Conservation (phyloP, 495 filamentous ascomycete species). For the Aspergillus sparsus region DNA sequence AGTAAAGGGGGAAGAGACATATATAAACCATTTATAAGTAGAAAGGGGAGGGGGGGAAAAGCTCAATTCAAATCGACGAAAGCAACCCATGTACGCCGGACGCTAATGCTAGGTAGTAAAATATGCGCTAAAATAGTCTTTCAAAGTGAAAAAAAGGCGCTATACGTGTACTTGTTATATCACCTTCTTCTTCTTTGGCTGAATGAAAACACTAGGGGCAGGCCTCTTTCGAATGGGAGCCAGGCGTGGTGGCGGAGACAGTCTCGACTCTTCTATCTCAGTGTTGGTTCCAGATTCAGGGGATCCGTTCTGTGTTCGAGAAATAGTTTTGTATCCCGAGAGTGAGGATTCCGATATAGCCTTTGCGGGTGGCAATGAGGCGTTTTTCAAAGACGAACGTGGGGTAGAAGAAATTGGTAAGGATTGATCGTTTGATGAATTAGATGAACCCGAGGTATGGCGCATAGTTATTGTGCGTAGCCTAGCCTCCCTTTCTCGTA, state of each 20-base stretch:
- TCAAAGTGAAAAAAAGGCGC: background rate
- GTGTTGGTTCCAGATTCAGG: slow-evolving; percentile 4
- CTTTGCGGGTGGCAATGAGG: slow-evolving; percentile 14
- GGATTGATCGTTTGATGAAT: background rate
- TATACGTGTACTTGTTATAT: slow-evolving; percentile 3
- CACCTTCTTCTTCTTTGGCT: slow-evolving; percentile 39
- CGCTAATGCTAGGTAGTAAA: slow-evolving; percentile 3
- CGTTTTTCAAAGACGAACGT: background rate
- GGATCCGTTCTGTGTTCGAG: slow-evolving; percentile 1
- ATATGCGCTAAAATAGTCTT: background rate
- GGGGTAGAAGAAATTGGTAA: background rate
- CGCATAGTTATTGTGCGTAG: slow-evolving; percentile 34
- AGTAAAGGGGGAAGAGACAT: no score
- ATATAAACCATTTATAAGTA: background rate
- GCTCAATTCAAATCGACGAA: background rate
- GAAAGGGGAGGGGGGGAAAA: background rate
- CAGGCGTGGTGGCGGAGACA: slow-evolving; percentile 23
- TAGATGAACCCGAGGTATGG: slow-evolving; percentile 17
- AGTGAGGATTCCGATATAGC: background rate
- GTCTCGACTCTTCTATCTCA: slow-evolving; percentile 6
- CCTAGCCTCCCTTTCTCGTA: slow-evolving; percentile 36
- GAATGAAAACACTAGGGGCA: slow-evolving; percentile 42
- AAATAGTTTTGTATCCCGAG: background rate
- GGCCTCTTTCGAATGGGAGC: slow-evolving; percentile 36
- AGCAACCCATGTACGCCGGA: background rate